phyloP scores from a whole-genome alignment of 31 red algal species.

The Porphyra umbilicalis region DNA sequence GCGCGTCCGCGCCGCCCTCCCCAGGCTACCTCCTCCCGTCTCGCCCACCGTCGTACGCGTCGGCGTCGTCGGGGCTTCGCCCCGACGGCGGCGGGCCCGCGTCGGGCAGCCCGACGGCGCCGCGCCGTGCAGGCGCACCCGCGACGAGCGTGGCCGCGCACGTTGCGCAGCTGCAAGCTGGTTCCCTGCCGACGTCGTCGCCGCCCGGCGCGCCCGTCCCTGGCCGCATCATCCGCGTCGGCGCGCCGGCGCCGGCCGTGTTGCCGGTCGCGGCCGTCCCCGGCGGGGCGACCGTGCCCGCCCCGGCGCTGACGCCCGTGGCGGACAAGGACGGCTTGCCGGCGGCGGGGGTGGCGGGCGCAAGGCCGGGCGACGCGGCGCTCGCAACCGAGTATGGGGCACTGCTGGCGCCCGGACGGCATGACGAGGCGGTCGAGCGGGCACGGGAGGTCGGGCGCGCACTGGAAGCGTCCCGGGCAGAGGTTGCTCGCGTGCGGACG shows the following conservation, averaged over 20 bases:
- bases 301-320: neutral
- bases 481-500: constrained; percentile 27
- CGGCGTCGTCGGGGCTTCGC: neutral
- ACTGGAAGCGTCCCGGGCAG: constrained; percentile 23
- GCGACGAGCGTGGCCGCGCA: neutral
- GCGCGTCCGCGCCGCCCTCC: neutral
- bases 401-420: constrained; percentile 3
- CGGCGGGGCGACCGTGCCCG: neutral
- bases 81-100: neutral
- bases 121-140: neutral
- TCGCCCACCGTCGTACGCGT: neutral
- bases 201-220: neutral
- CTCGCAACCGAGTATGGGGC: constrained; percentile 1
- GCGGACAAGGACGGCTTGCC: neutral
- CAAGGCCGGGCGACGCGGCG: neutral
- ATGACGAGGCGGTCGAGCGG: constrained; percentile 23
- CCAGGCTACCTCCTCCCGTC: neutral
- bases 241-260: neutral
- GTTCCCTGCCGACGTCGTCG: neutral
- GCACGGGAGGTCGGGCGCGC: constrained; percentile 16
- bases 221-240: neutral
- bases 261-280: neutral
- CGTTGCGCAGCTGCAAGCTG: neutral
- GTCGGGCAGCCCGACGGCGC: neutral
- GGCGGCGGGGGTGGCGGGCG: neutral